Evolutionary conservation across 148 eudicot species (phyloP).

Genomic region (Vaccinium corymbosum): DNA sequence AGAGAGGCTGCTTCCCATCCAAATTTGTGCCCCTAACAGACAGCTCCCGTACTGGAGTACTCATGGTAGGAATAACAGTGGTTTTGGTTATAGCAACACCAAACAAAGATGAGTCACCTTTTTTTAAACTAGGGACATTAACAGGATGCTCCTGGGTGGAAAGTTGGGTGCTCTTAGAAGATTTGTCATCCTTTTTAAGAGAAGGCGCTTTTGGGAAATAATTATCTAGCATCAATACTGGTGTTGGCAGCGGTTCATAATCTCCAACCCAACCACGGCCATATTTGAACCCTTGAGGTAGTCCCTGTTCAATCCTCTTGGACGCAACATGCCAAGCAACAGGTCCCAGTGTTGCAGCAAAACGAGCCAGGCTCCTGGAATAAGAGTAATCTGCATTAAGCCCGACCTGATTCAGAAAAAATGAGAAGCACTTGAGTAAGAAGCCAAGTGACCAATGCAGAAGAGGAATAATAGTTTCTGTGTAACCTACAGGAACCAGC

Average conservation of each 20-base stretch:
- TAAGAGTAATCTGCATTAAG: slow-evolving; percentile 68
- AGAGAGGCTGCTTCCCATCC: slow-evolving; percentile 30
- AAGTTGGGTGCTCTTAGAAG: slow-evolving; percentile 15
- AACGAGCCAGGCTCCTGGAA: slow-evolving; percentile 87
- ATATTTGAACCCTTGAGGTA: slow-evolving; percentile 64
- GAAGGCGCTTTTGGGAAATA: slow-evolving; percentile 34
- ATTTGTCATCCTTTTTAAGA: slow-evolving; percentile 30
- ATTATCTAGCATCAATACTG: slow-evolving; percentile 44
- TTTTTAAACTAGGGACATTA: slow-evolving; percentile 22
- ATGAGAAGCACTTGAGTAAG: slow-evolving; percentile 10
- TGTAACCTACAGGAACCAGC: slow-evolving; percentile 66
- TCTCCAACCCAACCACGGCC: slow-evolving; percentile 99
- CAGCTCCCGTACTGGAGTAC: slow-evolving; percentile 21
- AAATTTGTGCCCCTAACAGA: slow-evolving; percentile 28
- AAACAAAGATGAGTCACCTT: slow-evolving; percentile 25
- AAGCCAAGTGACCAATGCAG: slow-evolving; percentile 4
- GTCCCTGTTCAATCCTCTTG: slow-evolving; percentile 61
- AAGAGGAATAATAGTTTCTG: background rate
- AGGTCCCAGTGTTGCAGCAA: slow-evolving; percentile 84
- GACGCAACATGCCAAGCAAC: slow-evolving; percentile 85
- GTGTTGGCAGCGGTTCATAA: slow-evolving; percentile 72
- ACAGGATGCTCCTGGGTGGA: slow-evolving; percentile 22
- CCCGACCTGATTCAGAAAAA: slow-evolving; percentile 60
- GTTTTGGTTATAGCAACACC: slow-evolving; percentile 28
- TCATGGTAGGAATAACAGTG: slow-evolving; percentile 11